Base-by-base conservation (phyloP, 352 stramenopile species). In the Phytophthora macrochlamydospora region DNA sequence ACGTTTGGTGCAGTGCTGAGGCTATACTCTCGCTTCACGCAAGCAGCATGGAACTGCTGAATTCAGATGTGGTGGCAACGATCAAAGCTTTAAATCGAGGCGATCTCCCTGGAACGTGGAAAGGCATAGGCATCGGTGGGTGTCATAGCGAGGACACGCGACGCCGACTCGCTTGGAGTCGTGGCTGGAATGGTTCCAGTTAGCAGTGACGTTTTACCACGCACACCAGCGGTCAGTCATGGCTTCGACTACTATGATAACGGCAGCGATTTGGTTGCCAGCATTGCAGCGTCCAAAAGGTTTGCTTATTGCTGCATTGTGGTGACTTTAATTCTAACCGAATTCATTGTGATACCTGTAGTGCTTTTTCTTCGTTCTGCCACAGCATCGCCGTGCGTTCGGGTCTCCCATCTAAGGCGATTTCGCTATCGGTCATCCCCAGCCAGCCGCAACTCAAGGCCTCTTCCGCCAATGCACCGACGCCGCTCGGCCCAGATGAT, bases 201-300 rank as follows among this genome's bases (percentile, higher is more conserved):
- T 62, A 52, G 54, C 69, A 7, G 61, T 78, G 7, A 58, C 45
- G 8, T 83, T 78, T 61, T 83, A 71, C 60, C 69, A 75, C 14
- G 53, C 40, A 2, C 56, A 78, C 2, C 75, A 76, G 12, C 52
- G 75, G 31, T 65, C 33, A 5, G 56, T 66, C 2, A 48, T 65
- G 37, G 49, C 46, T 12, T 37, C 65, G 11, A 61, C 33, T 28
- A 48, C 58, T 6, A 54, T 46, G 13, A 56, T 45, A 31, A 67
- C 46, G 9, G 38, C 62, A 32, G 57, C 64, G 18, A 68, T 90
- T 13, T 79, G 69, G 65, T 31, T 88, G 18, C 71, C 78, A 58
- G 76, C 68, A 4, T 48, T 90, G 37, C 69, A 76, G 12, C 71
- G 72, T 13, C 75, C 81, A 0, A 75, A 74, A 80, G 81, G 79